phyloP scores from a whole-genome alignment of 805 yeast species.

The Cyberlindnera petersonii region DNA sequence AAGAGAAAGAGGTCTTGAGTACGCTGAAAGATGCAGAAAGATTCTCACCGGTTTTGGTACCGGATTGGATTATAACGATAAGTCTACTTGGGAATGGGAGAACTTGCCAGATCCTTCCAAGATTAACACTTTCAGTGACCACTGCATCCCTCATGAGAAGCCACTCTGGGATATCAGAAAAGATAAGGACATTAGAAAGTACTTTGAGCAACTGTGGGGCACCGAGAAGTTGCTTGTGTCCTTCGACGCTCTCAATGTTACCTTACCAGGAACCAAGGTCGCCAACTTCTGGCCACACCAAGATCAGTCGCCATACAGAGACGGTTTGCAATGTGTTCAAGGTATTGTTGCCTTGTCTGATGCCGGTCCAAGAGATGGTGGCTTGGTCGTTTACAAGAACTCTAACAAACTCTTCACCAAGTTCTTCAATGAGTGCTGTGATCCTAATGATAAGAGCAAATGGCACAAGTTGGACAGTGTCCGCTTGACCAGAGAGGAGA shows the following conservation, averaged over 20 bases:
- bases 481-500: constrained; percentile 18
- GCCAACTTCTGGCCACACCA: constrained; percentile 31
- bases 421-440: constrained; percentile 3
- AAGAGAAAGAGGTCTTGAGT: constrained; percentile 22
- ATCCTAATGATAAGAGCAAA: constrained; percentile 8
- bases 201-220: constrained; percentile 30
- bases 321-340: constrained; percentile 31
- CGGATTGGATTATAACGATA: constrained; percentile 25
- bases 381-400: constrained; percentile 28
- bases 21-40: constrained; percentile 22
- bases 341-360: constrained; percentile 30
- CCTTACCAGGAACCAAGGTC: constrained; percentile 25
- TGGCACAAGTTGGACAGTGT: constrained; percentile 26
- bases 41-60: constrained; percentile 25
- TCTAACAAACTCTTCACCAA: constrained; percentile 26
- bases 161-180: constrained; percentile 32
- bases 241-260: constrained; percentile 31
- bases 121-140: constrained; percentile 19
- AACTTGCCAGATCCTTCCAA: constrained; percentile 26
- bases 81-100: constrained; percentile 28
- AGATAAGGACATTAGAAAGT: constrained; percentile 28
- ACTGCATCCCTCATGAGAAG: constrained; percentile 29
- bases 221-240: constrained; percentile 32
- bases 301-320: constrained; percentile 31
- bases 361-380: constrained; percentile 31